Base-by-base conservation (phyloP, 1,284 basidiomycete genomes). In the Grifola frondosa region DNA sequence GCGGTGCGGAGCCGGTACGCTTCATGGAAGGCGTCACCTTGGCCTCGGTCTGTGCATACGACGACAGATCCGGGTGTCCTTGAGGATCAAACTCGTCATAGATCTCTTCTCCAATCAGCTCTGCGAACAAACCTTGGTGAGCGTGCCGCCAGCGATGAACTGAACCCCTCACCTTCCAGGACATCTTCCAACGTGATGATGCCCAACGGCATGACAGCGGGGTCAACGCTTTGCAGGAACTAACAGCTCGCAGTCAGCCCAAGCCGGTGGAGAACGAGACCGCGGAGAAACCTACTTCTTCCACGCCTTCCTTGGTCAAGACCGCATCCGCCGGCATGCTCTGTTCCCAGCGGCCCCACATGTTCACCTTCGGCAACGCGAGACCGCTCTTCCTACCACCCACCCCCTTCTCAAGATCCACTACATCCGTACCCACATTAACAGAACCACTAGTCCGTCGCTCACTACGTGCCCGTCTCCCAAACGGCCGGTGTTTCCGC, bases 121-220 rank as follows among this genome's bases (percentile, higher is more conserved):
- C 91, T 88, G 56, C 15, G 44, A 37, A 25, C 25, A 37, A 44
- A 20, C 20, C 3, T 45, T 4, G 24, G 32, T 50, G 8, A 52
- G 41, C 17, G 11, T 44, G 32, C 23, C 37, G 24, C 8, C n/a
- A 21, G 3, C 3, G 9, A 11, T 21, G 13, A 12, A 16, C 10
- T 26, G 12, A 1, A 22, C 15, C 9, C 53, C 56, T 30, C 45
- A 85, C 88, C 85, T 78, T 96, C 92, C 8, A 96, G 73, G 13
- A 96, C 90, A 53, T 96, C 92, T 64, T 96, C 93, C 3, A 96
- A 75, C 1, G 93, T 96, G 53, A 96, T 95, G 61, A 96, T 92
- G 46, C 93, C 93, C 19, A 96, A 71, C 2, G 91, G 91, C 73
- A 81, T 84, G 23, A 88, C 73, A 22, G 82, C 78, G 1, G 77